Conservation (phyloP, 2,329 filamentous ascomycete species). For the Thelonectria discophora region DNA sequence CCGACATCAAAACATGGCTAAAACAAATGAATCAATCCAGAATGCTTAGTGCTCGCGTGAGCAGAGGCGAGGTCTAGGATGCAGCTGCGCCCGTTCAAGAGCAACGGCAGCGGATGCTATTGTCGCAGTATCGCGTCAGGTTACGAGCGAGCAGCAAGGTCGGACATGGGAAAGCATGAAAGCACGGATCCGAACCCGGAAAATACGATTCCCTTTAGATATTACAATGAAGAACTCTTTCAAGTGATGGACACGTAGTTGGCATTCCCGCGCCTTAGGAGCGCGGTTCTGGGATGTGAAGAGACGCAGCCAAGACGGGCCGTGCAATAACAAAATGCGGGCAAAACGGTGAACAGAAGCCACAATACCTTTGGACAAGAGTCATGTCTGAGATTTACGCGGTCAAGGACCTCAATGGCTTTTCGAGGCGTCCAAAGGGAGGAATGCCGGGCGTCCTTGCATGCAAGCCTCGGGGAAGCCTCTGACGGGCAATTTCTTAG, state of each 20-base stretch:
- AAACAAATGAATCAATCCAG: neutral
- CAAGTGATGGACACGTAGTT: neutral
- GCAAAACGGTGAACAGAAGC: neutral
- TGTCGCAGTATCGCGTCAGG: neutral
- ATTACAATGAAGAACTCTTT: neutral
- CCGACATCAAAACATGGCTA: neutral
- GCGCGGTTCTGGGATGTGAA: neutral
- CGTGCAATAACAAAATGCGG: neutral
- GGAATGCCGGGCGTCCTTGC: neutral
- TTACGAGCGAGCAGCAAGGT: neutral
- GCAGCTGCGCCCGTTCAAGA: neutral
- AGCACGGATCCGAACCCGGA: neutral
- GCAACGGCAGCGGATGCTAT: neutral
- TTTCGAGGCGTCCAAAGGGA: neutral
- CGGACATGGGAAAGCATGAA: neutral
- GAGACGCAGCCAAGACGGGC: neutral
- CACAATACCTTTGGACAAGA: neutral
- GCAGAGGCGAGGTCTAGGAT: neutral
- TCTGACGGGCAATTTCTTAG: neutral
- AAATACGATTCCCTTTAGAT: conserved; percentile 19
- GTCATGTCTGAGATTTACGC: neutral
- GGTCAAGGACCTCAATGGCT: neutral
- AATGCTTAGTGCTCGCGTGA: neutral
- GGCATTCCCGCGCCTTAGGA: neutral
- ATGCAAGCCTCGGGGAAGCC: neutral